Evolutionary conservation across 2,329 filamentous ascomycete species (phyloP), one percentile per base, ranked within the genome.

Genomic region (Verticillium alfalfae): DNA sequence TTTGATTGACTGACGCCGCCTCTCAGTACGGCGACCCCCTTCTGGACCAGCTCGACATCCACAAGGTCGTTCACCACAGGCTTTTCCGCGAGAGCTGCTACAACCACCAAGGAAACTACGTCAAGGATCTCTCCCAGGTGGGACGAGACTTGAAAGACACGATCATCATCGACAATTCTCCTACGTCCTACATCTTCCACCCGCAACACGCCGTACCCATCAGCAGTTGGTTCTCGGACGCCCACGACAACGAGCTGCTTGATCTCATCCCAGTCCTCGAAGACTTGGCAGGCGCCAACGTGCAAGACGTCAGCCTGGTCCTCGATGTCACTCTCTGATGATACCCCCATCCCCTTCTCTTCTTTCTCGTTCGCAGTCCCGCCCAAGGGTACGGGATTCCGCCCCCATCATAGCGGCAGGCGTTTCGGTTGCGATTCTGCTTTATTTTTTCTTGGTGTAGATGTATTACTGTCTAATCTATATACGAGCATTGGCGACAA

Each of bases 141-240:
- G 95, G 95, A 59, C 90, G 95, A 67, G 93, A 98, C 74, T 86
- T 99, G 61, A 92, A 92, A 76, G 94, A 99, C 73, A 99, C 94
- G 22, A 99, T 99, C 73, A 99, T 99, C 75, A 99, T 99, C 72
- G 95, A 99, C 81, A 99, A 99, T 78, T 98, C 95, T 56, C 95
- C 95, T 2, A 99, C 95, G 5, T 98, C 94, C 13, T 99, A 99
- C 81, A 98, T 99, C 71, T 99, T 99, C 84, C 95, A 99, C 74
- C 95, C 95, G 31, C 94, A 99, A 80, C 95, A 99, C 75, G 95
- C 95, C 64, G 94, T 99, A 58, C 95, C 95, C 34, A 99, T 99
- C 79, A 97, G 93, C 85, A 98, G 94, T 83, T 99, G 95, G 95
- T 99, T 99, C 80, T 97, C 93, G 67, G 95, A 99, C 78, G 95